Evolutionary conservation across 352 stramenopile species (phyloP), one percentile per base, ranked within the genome.

Genomic region (Pythium sukuiense): DNA sequence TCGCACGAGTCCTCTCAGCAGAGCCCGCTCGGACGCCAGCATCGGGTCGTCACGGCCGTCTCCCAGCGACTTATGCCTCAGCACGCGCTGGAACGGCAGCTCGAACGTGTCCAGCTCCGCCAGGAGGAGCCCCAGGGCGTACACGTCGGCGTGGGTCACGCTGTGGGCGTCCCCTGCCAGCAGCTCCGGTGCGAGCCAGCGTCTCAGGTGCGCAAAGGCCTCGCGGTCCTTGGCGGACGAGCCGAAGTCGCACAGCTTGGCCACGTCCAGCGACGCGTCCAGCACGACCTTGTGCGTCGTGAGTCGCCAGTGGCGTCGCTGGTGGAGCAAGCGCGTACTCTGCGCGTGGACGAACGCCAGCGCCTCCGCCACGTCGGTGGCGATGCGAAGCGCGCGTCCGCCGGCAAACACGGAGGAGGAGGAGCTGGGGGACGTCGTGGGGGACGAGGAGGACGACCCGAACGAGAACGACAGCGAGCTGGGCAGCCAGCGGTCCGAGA

Each of bases 211-310:
- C 65, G 76, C 32, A 73, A 65, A 54, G n/a, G 55, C 35, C 14
- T 76, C 69, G 2, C 69, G 73, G 24, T 79, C 73, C 59, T 77
- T 76, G 1, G 73, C 66, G 0, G 77, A 81, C 18, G 73, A 64
- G 29, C 75, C 77, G 50, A 86, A 81, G 45, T 86, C 77, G 24
- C 70, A 76, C n/a, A 86, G 39, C 54, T 83, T 86, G 41, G 75
- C 74, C 45, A 59, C 35, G 59, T 57, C 50, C 65, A 65, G 2
- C 65, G 48, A 14, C 59, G 55, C 13, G 63, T 76, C n/a, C 24
- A 87, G 55, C 30, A 87, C 18, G 30, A 87, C 74, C 24, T 83
- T 83, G 26, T 76, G 74, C 3, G 69, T 79, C 70, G 80, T 85
- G 20, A 85, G 67, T 16, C 81, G 74, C 8, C 77, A 64, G 58